A percentile compares a stretch with the other conserved stretches of the same genome.
Evolutionary conservation across 495 filamentous ascomycete species (phyloP).

Genomic region (Penicillium roqueforti): DNA sequence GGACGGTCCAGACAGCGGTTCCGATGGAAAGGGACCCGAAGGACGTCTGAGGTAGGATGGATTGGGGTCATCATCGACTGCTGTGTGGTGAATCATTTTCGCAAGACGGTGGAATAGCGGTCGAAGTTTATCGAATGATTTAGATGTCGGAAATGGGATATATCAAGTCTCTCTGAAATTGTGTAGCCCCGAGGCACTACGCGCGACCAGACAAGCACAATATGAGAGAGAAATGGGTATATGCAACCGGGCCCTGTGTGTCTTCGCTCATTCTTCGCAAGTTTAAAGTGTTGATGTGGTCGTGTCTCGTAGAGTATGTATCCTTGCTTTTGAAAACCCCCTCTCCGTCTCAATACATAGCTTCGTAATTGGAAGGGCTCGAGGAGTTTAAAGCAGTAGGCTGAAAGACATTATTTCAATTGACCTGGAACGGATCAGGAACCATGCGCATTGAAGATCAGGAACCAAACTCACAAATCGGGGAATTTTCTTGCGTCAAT

Average conservation of each 20-base stretch:
- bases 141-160: slow-evolving; percentile 9
- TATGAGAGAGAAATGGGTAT: slow-evolving; percentile 2
- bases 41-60: slow-evolving; percentile 23
- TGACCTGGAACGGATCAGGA: slow-evolving; percentile 8
- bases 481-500: neutral
- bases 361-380: slow-evolving; percentile 4
- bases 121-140: slow-evolving; percentile 1
- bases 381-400: slow-evolving; percentile 10
- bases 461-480: neutral
- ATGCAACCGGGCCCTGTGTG: neutral
- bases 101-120: neutral
- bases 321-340: neutral
- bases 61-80: slow-evolving; percentile 26
- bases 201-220: neutral
- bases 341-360: slow-evolving; percentile 14
- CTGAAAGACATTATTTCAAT: slow-evolving; percentile 17
- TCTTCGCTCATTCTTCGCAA: slow-evolving; percentile 18
- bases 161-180: slow-evolving; percentile 2
- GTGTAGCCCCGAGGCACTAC: slow-evolving; percentile 1
- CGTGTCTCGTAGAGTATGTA: slow-evolving; percentile 4
- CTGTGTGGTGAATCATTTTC: slow-evolving; percentile 30
- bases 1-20: slow-evolving; percentile 11
- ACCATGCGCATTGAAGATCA: neutral
- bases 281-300: neutral
- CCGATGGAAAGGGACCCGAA: slow-evolving; percentile 16